Evolutionary conservation across 1,139 yeast species (phyloP), one percentile per base, ranked within the genome.

Genomic region (Candida buenavistaensis): DNA sequence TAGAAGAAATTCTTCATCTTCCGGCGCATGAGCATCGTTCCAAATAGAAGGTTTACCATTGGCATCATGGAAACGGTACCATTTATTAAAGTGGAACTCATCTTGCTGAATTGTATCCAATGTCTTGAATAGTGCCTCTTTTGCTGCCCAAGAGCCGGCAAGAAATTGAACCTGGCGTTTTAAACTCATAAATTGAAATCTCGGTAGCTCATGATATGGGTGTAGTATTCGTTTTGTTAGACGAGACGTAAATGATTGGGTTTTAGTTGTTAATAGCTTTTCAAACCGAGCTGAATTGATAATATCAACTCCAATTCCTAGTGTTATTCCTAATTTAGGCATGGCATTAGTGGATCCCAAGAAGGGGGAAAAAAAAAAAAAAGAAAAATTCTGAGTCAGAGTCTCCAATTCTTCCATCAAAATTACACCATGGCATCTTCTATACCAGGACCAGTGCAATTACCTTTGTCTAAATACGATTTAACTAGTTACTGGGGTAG

Each of bases 401-500:
- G n/a, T n/a, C n/a, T n/a, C n/a, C n/a, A n/a, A n/a, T n/a, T n/a
- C n/a, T 14, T 14, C 20, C 22, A 23, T 4, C 16, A 23, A 16
- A 9, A 12, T 4, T 11, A 21, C 10, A 23, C 17, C 17, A 23
- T 88, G 97, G 95, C 97, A 2, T 85, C 95, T 11, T 80, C 96
- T 5, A 75, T 88, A 29, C 80, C 89, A 6, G 97, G 97, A 11
- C 79, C 84, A 9, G 76, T 86, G 28, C 71, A 84, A 1, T 68
- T 89, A 24, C 96, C 96, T 4, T 80, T 72, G 40, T 87, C 96
- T 9, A 76, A 72, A 43, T 84, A 80, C 59, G 96, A 92, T 57
- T 67, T 90, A 27, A 51, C 74, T 38, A 80, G 96, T 0, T 92
- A 92, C 60, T 76, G 86, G 82, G 98, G 98, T 10, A 76, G 98